Conservation (phyloP, 371 early-diverging fungal genomes). For the Rhizomucor miehei region DNA sequence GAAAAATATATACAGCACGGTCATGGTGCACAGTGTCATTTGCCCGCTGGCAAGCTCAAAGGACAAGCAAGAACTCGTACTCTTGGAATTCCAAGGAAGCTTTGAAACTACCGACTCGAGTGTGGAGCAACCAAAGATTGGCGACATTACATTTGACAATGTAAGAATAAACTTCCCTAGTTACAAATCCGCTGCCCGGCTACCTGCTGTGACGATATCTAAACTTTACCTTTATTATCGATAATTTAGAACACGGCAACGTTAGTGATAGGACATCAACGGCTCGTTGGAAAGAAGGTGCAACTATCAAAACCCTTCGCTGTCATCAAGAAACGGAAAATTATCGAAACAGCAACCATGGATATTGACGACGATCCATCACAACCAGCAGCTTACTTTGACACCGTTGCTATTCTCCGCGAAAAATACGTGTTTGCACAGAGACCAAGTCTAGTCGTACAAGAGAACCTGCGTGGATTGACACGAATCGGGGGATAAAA, state of each 20-base stretch:
- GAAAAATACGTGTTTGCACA: conserved; percentile 54
- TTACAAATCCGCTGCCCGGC: not conserved
- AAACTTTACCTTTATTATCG: no score
- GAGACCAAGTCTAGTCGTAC: conserved; percentile 46
- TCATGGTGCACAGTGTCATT: conserved; percentile 37
- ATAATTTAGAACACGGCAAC: conserved; percentile 37
- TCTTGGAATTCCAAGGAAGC: conserved; percentile 57
- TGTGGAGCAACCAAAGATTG: conserved; percentile 33
- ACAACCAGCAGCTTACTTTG: conserved; percentile 21
- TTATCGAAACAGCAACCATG: conserved; percentile 12
- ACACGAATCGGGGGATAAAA: conserved; percentile 14
- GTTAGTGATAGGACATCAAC: conserved; percentile 47
- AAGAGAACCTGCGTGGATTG: conserved; percentile 30
- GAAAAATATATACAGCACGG: no score
- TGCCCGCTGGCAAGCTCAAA: conserved; percentile 14
- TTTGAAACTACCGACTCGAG: conserved; percentile 27
- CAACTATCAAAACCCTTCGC: conserved; percentile 47
- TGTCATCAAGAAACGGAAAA: conserved; percentile 35
- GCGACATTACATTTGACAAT: conserved; percentile 29
- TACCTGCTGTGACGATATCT: no score
- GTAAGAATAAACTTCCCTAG: conserved; percentile 10
- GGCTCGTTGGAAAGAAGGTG: conserved; percentile 20
- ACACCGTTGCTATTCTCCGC: conserved; percentile 44
- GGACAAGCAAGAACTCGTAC: conserved; percentile 21
- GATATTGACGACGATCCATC: conserved; percentile 16